Evolutionary conservation across 306 rosid genomes (phyloP), one percentile per base, ranked within the genome.

Genomic region (Luffa aegyptiaca): DNA sequence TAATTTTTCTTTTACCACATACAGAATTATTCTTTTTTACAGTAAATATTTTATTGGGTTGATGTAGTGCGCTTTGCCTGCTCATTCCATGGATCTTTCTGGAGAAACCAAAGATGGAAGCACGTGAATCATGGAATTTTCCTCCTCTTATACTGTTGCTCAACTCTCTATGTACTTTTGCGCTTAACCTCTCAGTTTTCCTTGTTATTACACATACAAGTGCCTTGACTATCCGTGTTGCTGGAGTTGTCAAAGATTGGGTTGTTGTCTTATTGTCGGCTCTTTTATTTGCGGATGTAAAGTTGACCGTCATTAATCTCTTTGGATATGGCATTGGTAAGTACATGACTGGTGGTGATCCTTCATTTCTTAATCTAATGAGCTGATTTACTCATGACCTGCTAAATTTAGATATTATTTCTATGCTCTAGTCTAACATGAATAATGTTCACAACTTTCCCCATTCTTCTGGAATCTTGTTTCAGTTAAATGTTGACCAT

Each of bases 171-270:
- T 95, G 99, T 81, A 95, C 99, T 75, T 95, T 95, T 84, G 97
- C 97, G 53, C 92, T 95, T 62, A 95, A 95, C 94, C 85, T 95
- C 75, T 95, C 99, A 48, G 99, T 95, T 89, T 95, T 93, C 89
- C 97, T 95, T 45, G 99, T 95, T 76, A 95, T 95, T 80, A 88
- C 97, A 21, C 98, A 95, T 84, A 95, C 99, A 77, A 95, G 98
- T 85, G 99, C 99, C 76, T 87, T 95, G 90, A 95, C 99, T 70
- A 93, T 95, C 86, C 97, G 99, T 73, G 99, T 95, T 72, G 98
- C 98, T 49, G 99, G 99, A 81, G 99, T 95, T 80, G 96, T 95
- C 86, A 95, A 95, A 87, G 99, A 95, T 83, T 95, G 99, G 99
- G 90, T 95, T 79, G 99, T 95, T 84, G 99, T 95, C 84, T 85